Evolutionary conservation across 1,284 basidiomycete species (phyloP).

Genomic region (Sanghuangporus weigelae): DNA sequence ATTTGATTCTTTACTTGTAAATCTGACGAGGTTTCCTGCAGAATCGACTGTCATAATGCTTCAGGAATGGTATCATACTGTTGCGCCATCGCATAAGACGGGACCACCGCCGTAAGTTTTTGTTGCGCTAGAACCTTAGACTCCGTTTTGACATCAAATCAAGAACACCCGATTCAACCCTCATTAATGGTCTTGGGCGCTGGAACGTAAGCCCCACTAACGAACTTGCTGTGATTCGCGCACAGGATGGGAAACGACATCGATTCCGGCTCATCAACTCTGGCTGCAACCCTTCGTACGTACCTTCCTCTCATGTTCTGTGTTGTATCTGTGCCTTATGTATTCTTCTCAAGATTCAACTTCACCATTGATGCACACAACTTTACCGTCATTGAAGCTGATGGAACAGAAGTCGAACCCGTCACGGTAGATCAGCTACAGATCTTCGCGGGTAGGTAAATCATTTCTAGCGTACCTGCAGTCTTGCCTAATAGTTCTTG

Average conservation of each 20-base stretch:
- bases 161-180: constrained; percentile 21
- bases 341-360: constrained; percentile 25
- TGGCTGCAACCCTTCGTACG: constrained; percentile 33
- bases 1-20: not conserved
- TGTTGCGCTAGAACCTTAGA: not conserved
- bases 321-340: not conserved
- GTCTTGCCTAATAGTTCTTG: constrained; percentile 26
- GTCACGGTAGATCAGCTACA: constrained; percentile 36
- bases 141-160: not conserved
- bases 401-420: constrained; percentile 39
- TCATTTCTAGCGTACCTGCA: not conserved
- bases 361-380: constrained; percentile 40
- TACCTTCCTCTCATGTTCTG: not conserved
- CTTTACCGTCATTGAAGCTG: constrained; percentile 45
- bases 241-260: constrained; percentile 26
- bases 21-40: not conserved
- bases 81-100: not conserved
- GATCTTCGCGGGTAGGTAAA: constrained; percentile 24
- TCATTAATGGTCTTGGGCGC: constrained; percentile 31
- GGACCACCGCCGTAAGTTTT: constrained; percentile 2
- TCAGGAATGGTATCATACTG: constrained; percentile 18
- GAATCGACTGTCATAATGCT: constrained; percentile 14
- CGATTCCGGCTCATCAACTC: constrained; percentile 38
- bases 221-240: constrained; percentile 31
- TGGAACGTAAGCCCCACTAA: constrained; percentile 11